Percentiles rank a stretch among this genome's conserved stretches.
Evolutionary conservation across 179 eudicot species (phyloP).

Genomic region (Beta corolliflora): DNA sequence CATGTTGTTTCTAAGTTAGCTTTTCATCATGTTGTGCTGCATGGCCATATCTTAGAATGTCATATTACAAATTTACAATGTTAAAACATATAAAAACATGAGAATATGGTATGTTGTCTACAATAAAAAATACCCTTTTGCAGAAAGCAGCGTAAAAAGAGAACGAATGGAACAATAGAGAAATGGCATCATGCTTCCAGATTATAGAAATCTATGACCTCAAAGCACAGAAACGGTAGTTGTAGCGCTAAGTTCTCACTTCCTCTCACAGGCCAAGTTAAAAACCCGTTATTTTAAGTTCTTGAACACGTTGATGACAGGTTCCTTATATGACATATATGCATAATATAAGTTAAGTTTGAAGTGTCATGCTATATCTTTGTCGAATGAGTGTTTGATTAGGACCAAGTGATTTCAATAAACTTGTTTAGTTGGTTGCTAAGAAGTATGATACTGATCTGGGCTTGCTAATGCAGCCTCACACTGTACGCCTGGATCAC

Average conservation of each 20-base stretch:
- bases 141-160: neutral
- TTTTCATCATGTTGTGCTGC: neutral
- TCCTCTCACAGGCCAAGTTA: neutral
- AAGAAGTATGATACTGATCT: neutral
- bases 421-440: slow-evolving; percentile 10
- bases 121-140: neutral
- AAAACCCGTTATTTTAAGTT: neutral
- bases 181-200: neutral
- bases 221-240: neutral
- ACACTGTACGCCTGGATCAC: slow-evolving; percentile 61
- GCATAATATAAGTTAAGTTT: neutral
- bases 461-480: slow-evolving; percentile 58
- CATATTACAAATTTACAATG: too few relatives aligned
- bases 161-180: neutral
- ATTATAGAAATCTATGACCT: neutral
- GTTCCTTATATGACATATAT: neutral
- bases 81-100: neutral
- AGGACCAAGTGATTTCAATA: neutral
- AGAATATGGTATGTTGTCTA: neutral
- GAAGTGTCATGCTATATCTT: neutral
- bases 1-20: neutral
- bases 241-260: neutral
- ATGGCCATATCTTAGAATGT: neutral
- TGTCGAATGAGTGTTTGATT: slow-evolving; percentile 1
- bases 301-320: neutral